Evolutionary conservation across 148 eudicot genomes (phyloP).

Genomic region (Agrostemma githago): DNA sequence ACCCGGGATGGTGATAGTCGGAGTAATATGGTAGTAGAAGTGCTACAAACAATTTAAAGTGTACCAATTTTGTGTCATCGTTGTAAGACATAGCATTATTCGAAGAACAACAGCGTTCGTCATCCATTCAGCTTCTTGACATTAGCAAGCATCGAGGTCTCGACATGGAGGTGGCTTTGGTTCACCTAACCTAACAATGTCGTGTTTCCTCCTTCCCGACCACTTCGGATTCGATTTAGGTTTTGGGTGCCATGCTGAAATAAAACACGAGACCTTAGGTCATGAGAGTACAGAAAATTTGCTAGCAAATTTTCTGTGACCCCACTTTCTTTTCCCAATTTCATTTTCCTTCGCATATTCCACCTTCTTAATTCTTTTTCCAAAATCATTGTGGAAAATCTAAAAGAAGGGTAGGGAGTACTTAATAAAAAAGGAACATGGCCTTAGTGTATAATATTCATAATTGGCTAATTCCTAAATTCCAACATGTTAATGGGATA

Average conservation of each 20-base stretch:
- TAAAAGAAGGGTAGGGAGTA: not conserved
- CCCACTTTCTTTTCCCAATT: too few relatives aligned
- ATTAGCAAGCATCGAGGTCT: constrained; percentile 85
- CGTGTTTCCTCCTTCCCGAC: constrained; percentile 81
- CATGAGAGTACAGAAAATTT: not conserved
- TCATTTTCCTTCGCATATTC: too few relatives aligned
- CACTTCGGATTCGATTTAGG: constrained; percentile 47
- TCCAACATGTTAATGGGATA: too few relatives aligned
- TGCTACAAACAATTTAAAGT: constrained; percentile 21
- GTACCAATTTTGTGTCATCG: constrained; percentile 7
- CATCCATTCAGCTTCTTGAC: not conserved
- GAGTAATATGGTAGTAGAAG: constrained; percentile 10
- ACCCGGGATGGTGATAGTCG: not conserved
- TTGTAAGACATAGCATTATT: constrained; percentile 35
- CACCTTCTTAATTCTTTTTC: too few relatives aligned
- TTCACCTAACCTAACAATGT: constrained; percentile 72
- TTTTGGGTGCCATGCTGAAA: constrained; percentile 85
- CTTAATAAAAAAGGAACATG: not conserved
- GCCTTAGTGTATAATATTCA: too few relatives aligned
- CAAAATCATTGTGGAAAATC: not conserved
- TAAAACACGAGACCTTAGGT: not conserved
- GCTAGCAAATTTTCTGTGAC: too few relatives aligned
- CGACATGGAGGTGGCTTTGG: constrained; percentile 90
- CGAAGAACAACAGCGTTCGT: not conserved
- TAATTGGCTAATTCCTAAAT: too few relatives aligned